These are phyloP conservation scores for Colletotrichum godetiae DNA, from an alignment of 2,329 filamentous ascomycete genomes.

Conservation along the genomic window DNA sequence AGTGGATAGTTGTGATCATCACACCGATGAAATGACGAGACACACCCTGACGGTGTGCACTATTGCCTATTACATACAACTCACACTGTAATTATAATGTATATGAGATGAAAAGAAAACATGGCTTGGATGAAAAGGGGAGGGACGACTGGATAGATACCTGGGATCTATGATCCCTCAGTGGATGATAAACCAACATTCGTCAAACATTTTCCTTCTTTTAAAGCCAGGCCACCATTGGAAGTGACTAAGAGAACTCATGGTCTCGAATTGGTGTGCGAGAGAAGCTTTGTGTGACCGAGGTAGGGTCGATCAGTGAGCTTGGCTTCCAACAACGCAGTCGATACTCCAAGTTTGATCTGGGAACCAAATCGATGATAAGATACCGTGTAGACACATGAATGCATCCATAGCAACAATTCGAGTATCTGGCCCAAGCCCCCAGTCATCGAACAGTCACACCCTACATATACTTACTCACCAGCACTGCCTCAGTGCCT, in stretches of 20 bases:
- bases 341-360: too few relatives aligned
- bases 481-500: too few relatives aligned
- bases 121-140: neutral
- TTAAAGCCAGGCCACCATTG: neutral
- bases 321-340: too few relatives aligned
- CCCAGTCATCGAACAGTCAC: too few relatives aligned
- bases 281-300: too few relatives aligned
- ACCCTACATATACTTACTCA: too few relatives aligned
- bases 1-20: constrained; percentile 36
- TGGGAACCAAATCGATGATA: too few relatives aligned
- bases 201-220: neutral
- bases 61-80: neutral
- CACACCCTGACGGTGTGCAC: neutral
- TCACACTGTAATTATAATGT: constrained; percentile 19
- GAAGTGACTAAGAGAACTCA: neutral
- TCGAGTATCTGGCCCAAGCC: too few relatives aligned
- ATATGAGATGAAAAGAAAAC: neutral
- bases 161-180: neutral
- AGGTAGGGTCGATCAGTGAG: too few relatives aligned
- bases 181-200: neutral
- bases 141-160: neutral
- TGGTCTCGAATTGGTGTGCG: neutral
- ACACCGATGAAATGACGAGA: constrained; percentile 16
- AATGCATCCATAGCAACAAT: too few relatives aligned
- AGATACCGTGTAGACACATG: too few relatives aligned